phyloP scores from a whole-genome alignment of 73 alveolate species.

The Paramecium caudatum region DNA sequence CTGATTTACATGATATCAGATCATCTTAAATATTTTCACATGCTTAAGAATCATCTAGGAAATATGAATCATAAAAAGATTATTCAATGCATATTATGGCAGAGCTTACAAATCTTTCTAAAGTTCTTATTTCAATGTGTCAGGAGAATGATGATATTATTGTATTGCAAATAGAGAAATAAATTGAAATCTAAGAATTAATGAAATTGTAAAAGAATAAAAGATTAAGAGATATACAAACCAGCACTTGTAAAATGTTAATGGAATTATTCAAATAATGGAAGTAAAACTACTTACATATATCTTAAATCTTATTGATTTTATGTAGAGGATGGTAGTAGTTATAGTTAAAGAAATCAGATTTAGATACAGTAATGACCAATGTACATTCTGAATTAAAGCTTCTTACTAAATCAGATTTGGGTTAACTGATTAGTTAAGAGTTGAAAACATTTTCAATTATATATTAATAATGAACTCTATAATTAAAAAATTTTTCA shows the following conservation, averaged over 20 bases:
- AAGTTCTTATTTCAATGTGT: neutral
- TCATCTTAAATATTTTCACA: constrained; percentile 8
- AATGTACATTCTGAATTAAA: constrained; percentile 4
- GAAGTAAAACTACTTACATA: constrained; percentile 28
- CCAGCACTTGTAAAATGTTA: constrained; percentile 34
- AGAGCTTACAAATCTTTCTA: constrained; percentile 40
- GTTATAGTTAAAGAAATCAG: neutral
- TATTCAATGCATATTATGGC: neutral
- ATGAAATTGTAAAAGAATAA: constrained; percentile 8
- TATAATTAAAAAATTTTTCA: constrained; percentile 36
- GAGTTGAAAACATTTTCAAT: constrained; percentile 55
- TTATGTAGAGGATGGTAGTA: constrained; percentile 35
- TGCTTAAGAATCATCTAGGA: neutral
- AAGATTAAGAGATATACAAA: constrained; percentile 19
- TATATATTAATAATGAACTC: constrained; percentile 54
- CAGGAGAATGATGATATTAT: constrained; percentile 29
- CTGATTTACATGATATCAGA: constrained; percentile 34
- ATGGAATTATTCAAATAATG: constrained; percentile 60
- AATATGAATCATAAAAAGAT: neutral
- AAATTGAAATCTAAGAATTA: constrained; percentile 2
- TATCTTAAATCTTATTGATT: neutral
- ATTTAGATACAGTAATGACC: neutral
- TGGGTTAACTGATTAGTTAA: constrained; percentile 46
- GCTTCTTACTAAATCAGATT: neutral
- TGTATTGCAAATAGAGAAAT: constrained; percentile 26